phyloP scores from a whole-genome alignment of 352 stramenopile genomes.

The Globisporangium spiculum region DNA sequence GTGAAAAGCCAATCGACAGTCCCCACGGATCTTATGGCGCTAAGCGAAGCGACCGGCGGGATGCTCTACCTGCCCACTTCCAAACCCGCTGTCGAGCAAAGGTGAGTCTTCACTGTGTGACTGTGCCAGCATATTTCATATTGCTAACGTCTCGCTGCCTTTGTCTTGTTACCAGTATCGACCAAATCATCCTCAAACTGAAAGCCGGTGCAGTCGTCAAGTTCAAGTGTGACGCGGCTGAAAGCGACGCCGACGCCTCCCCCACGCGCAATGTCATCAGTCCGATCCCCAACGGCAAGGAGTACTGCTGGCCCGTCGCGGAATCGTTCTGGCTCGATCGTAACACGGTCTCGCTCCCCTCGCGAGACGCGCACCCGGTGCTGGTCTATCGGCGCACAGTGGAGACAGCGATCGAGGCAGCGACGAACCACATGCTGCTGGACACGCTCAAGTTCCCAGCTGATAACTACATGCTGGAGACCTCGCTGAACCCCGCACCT shows the following conservation, averaged over 20 bases:
- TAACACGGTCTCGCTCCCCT: slow-evolving; percentile 69
- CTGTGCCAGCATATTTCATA: not conserved
- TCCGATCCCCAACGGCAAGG: slow-evolving; percentile 66
- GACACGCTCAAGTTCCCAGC: slow-evolving; percentile 87
- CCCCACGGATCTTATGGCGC: slow-evolving; percentile 77
- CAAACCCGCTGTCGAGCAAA: slow-evolving; percentile 71
- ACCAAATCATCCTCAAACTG: slow-evolving; percentile 81
- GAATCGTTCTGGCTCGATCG: slow-evolving; percentile 86
- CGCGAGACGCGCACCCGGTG: slow-evolving; percentile 73
- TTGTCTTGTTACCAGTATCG: slow-evolving; percentile 40
- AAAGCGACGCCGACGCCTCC: slow-evolving; percentile 47
- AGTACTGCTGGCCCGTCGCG: slow-evolving; percentile 81
- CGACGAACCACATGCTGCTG: slow-evolving; percentile 85
- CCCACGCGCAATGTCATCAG: slow-evolving; percentile 66
- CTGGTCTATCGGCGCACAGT: slow-evolving; percentile 68
- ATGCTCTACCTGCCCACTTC: slow-evolving; percentile 84
- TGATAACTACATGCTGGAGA: slow-evolving; percentile 75
- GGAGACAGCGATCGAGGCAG: slow-evolving; percentile 76
- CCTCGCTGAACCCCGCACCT: slow-evolving; percentile 47
- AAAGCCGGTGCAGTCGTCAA: slow-evolving; percentile 83
- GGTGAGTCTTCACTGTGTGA: not conserved
- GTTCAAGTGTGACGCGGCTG: slow-evolving; percentile 61
- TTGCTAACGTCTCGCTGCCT: not conserved
- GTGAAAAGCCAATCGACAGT: slow-evolving; percentile 44
- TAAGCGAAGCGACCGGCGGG: slow-evolving; percentile 82